These are phyloP conservation scores for Blastobotrys americana DNA, from an alignment of 805 yeast genomes.

Conservation along the genomic window DNA sequence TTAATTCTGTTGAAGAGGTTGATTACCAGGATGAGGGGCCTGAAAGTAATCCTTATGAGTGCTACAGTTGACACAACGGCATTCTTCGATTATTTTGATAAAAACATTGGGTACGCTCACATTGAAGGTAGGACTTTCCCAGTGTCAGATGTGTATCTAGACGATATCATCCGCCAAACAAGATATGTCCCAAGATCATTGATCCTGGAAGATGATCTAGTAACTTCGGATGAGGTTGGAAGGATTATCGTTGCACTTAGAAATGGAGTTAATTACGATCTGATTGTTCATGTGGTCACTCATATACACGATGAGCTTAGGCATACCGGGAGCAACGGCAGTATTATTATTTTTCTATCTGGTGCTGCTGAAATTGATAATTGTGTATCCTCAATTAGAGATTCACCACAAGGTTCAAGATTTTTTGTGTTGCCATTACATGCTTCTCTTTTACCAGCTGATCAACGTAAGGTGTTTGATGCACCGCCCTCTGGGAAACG, in stretches of 20 bases:
- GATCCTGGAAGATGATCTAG: slow-evolving; percentile 7
- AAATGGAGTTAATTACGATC: slow-evolving; percentile 59
- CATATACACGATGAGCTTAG: slow-evolving; percentile 46
- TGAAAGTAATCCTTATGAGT: slow-evolving; percentile 80
- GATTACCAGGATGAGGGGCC: slow-evolving; percentile 36
- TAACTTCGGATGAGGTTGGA: slow-evolving; percentile 23
- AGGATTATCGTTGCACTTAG: slow-evolving; percentile 25
- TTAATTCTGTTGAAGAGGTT: slow-evolving; percentile 67
- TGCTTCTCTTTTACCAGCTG: slow-evolving; percentile 76
- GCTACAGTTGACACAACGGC: slow-evolving; percentile 77
- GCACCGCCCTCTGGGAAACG: slow-evolving; percentile 47
- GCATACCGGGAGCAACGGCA: slow-evolving; percentile 46
- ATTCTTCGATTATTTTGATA: slow-evolving; percentile 60
- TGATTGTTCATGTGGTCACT: slow-evolving; percentile 51
- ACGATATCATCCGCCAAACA: slow-evolving; percentile 49
- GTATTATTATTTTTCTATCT: slow-evolving; percentile 78
- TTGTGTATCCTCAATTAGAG: slow-evolving; percentile 35
- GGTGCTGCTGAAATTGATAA: slow-evolving; percentile 83
- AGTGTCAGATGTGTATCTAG: slow-evolving; percentile 67
- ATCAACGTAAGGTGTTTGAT: slow-evolving; percentile 70
- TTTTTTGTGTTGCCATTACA: slow-evolving; percentile 67
- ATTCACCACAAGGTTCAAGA: slow-evolving; percentile 20
- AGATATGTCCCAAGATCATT: slow-evolving; percentile 38
- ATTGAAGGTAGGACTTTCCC: slow-evolving; percentile 94
- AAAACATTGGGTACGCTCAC: slow-evolving; percentile 55